Conservation (phyloP, 2,329 filamentous ascomycete genomes). For the Talaromyces sp. region DNA sequence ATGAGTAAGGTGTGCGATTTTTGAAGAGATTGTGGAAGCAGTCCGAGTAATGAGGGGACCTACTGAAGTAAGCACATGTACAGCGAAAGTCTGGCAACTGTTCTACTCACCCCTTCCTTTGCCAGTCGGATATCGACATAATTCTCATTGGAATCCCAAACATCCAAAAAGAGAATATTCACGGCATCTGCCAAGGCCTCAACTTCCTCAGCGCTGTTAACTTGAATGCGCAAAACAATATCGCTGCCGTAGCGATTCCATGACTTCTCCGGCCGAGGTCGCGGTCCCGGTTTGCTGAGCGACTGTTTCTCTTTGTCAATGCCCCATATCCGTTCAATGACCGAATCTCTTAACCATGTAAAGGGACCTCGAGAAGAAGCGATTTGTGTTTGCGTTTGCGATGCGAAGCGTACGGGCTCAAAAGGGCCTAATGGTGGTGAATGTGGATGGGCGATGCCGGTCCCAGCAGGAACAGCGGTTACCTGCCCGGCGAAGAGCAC, state of each 20-base stretch:
- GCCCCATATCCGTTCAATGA: conserved; percentile 47
- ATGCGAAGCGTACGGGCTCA: conserved; percentile 31
- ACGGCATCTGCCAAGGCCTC: conserved; percentile 69
- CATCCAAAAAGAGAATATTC: conserved; percentile 75
- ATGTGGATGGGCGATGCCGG: conserved; percentile 31
- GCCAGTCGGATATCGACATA: conserved; percentile 83
- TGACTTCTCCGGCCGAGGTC: conserved; percentile 37
- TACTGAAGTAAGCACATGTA: conserved; percentile 29
- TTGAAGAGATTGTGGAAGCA: conserved; percentile 73
- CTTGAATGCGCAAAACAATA: conserved; percentile 84
- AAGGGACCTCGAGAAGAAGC: conserved; percentile 36
- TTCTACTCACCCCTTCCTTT: conserved; percentile 65
- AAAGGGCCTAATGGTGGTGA: conserved; percentile 30
- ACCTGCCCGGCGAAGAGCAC: conserved; percentile 23
- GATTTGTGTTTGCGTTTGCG: conserved; percentile 30
- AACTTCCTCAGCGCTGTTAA: conserved; percentile 68
- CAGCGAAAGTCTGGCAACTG: neutral
- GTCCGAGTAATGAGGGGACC: conserved; percentile 70
- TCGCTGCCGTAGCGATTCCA: conserved; percentile 68
- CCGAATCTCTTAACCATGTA: conserved; percentile 42
- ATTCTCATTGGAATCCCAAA: conserved; percentile 80
- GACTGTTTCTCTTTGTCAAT: conserved; percentile 30
- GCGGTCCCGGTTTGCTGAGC: conserved; percentile 22
- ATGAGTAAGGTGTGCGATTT: conserved; percentile 73
- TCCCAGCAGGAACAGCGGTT: conserved; percentile 37